phyloP scores from a whole-genome alignment of 2,329 filamentous ascomycete species.

The Epichloe sp. region DNA sequence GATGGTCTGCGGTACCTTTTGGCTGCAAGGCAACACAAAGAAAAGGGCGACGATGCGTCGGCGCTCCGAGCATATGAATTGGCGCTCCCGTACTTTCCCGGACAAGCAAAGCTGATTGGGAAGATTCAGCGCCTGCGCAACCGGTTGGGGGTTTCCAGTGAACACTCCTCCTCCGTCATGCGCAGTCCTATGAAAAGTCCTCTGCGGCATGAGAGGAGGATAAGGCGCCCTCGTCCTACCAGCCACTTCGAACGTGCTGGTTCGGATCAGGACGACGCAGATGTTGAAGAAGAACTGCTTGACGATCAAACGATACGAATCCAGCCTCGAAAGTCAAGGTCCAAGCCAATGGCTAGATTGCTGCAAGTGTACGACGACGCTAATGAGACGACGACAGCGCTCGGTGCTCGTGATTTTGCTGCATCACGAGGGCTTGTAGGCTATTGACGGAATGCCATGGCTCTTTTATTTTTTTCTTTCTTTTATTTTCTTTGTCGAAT shows the following conservation, averaged over 20 bases:
- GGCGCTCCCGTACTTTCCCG: constrained; percentile 74
- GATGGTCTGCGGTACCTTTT: constrained; percentile 76
- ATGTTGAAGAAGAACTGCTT: constrained; percentile 16
- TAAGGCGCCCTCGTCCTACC: neutral
- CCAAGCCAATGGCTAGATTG: constrained; percentile 3
- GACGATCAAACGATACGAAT: constrained; percentile 5
- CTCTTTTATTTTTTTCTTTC: neutral
- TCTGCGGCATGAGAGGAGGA: constrained; percentile 1
- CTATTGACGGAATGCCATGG: neutral
- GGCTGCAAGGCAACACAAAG: constrained; percentile 86
- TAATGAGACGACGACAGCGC: constrained; percentile 2
- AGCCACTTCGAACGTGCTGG: neutral
- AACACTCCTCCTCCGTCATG: neutral
- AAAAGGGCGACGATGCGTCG: constrained; percentile 62
- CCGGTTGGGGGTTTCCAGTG: constrained; percentile 28
- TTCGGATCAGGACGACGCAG: constrained; percentile 10
- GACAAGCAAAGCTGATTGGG: constrained; percentile 61
- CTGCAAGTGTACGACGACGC: constrained; percentile 21
- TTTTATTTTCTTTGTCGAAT: neutral
- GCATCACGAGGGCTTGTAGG: neutral
- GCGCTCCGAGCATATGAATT: constrained; percentile 78
- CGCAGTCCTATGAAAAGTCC: constrained; percentile 3
- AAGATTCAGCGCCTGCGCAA: constrained; percentile 53
- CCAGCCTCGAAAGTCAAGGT: constrained; percentile 10
- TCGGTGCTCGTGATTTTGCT: neutral